Evolutionary conservation across 78 protist genomes (phyloP).

Genomic region (Acrasis kona): DNA sequence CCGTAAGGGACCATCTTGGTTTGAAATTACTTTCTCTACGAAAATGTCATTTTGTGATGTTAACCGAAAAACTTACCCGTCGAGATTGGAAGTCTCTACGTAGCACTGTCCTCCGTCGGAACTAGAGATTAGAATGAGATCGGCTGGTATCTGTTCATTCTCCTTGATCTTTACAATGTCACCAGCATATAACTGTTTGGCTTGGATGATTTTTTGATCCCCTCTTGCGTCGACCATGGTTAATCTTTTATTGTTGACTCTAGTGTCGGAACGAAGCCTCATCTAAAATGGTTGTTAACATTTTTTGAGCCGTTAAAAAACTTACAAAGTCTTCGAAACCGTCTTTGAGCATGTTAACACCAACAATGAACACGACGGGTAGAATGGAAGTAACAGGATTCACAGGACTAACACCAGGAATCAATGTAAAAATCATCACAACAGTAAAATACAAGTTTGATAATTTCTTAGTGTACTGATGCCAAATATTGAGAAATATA

Average conservation of each 20-base stretch:
- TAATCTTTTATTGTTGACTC: not conserved
- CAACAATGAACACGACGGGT: constrained; percentile 54
- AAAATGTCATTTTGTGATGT: no score
- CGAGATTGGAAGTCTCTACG: constrained; percentile 82
- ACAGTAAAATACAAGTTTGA: constrained; percentile 56
- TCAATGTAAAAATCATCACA: constrained; percentile 56
- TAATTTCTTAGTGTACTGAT: no score
- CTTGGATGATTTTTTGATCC: not conserved
- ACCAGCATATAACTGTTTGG: constrained; percentile 29
- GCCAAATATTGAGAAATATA: no score
- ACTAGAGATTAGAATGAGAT: constrained; percentile 51
- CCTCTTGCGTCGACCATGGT: constrained; percentile 8
- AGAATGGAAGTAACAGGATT: constrained; percentile 67
- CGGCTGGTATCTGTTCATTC: constrained; percentile 69
- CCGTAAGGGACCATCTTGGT: not conserved
- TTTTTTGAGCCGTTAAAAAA: no score
- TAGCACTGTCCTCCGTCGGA: constrained; percentile 49
- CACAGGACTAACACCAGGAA: constrained; percentile 40
- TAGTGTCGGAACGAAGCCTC: no score
- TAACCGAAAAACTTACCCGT: no score
- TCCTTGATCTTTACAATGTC: constrained; percentile 41
- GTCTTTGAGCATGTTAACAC: constrained; percentile 63
- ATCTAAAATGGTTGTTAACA: no score
- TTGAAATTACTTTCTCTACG: constrained; percentile 47
- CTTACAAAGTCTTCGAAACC: constrained; percentile 51